A percentile compares a stretch with the other conserved stretches of the same genome.
Conservation (phyloP, 2,329 filamentous ascomycete genomes). For the Claviceps capensis region DNA sequence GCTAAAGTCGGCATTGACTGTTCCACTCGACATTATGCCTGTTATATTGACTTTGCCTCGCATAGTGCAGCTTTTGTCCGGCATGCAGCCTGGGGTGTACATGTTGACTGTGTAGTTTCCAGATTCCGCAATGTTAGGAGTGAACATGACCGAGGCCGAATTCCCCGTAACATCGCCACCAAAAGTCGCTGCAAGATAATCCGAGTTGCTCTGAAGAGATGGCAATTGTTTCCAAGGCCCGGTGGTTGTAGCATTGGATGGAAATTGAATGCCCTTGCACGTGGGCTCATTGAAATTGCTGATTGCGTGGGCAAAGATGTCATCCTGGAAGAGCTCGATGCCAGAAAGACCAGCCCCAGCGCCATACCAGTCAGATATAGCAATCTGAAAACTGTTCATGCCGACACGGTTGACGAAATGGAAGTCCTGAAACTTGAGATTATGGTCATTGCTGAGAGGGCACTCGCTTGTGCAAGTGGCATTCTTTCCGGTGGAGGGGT, state of each 20-base stretch:
- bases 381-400: slow-evolving; percentile 76
- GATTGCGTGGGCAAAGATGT: slow-evolving; percentile 76
- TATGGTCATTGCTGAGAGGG: slow-evolving; percentile 60
- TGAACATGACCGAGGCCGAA: slow-evolving; percentile 59
- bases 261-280: slow-evolving; percentile 49
- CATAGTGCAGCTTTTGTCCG: slow-evolving; percentile 61
- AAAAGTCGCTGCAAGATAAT: slow-evolving; percentile 63
- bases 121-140: slow-evolving; percentile 72
- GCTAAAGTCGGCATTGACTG: slow-evolving; percentile 34
- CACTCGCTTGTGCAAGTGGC: slow-evolving; percentile 68
- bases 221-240: slow-evolving; percentile 63
- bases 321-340: slow-evolving; percentile 74
- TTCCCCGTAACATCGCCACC: slow-evolving; percentile 38
- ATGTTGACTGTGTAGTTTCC: slow-evolving; percentile 86
- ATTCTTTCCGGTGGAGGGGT: slow-evolving; percentile 55
- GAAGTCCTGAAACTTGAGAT: slow-evolving; percentile 70
- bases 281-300: slow-evolving; percentile 77
- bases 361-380: slow-evolving; percentile 81
- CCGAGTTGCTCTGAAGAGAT: slow-evolving; percentile 54
- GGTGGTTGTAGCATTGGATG: slow-evolving; percentile 53
- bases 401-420: slow-evolving; percentile 76
- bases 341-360: slow-evolving; percentile 71
- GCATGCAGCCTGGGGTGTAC: slow-evolving; percentile 81
- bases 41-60: slow-evolving; percentile 77
- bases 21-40: slow-evolving; percentile 47